These are phyloP conservation scores for Cymbopogon citratus DNA, from an alignment of 176 grass and related monocot genomes.

Conservation along the genomic window DNA sequence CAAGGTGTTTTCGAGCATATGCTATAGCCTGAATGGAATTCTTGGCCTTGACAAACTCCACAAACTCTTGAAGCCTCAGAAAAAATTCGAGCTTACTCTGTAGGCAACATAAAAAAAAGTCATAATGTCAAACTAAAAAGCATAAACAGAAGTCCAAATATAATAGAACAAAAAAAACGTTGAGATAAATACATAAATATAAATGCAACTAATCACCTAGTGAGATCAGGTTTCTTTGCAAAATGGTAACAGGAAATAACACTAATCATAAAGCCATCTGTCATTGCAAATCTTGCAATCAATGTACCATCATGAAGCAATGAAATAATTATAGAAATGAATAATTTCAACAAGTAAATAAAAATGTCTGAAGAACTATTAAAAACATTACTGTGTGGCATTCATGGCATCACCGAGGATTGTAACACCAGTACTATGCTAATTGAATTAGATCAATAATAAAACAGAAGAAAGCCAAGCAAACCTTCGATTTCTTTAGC, in stretches of 20 bases:
- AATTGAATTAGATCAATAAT: background rate
- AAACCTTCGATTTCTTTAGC: constrained; percentile 98
- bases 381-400: background rate
- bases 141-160: background rate
- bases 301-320: background rate
- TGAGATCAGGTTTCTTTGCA: constrained; percentile 7
- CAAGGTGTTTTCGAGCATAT: constrained; percentile 93
- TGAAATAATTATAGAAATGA: background rate
- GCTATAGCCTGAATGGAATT: constrained; percentile 67
- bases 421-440: background rate
- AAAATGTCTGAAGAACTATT: background rate
- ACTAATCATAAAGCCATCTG: background rate
- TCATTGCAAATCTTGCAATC: background rate
- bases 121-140: background rate
- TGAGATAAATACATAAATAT: background rate
- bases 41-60: constrained; percentile 79
- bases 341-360: background rate
- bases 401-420: background rate
- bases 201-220: background rate
- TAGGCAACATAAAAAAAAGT: constrained; percentile 22
- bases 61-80: constrained; percentile 94
- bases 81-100: constrained; percentile 99
- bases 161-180: background rate
- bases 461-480: background rate
- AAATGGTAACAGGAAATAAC: constrained; percentile 15